Evolutionary conservation across 805 yeast genomes (phyloP).

Genomic region (Zygoascus biomembranicola): DNA sequence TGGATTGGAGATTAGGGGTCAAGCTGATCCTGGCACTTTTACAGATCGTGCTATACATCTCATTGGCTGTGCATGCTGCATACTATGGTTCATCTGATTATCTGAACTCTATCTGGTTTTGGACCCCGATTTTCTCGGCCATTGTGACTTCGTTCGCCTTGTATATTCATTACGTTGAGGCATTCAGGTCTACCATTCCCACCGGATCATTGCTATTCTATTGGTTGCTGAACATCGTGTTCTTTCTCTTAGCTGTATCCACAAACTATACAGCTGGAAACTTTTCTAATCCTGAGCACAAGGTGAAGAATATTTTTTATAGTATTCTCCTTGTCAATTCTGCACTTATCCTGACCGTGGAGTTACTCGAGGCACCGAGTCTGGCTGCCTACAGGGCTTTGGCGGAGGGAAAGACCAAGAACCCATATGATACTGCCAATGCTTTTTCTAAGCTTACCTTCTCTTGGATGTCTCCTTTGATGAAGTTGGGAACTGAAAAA

Average conservation of each 20-base stretch:
- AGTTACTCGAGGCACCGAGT: constrained; percentile 34
- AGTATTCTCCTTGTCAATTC: constrained; percentile 34
- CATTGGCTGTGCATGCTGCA: constrained; percentile 11
- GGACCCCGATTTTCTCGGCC: constrained; percentile 34
- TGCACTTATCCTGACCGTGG: constrained; percentile 37
- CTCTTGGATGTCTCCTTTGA: constrained; percentile 83
- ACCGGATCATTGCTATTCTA: constrained; percentile 61
- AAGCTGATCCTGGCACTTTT: constrained; percentile 14
- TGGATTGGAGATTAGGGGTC: constrained; percentile 19
- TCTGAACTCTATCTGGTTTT: constrained; percentile 20
- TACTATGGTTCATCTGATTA: constrained; percentile 15
- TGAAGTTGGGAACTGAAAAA: constrained; percentile 66
- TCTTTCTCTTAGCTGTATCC: constrained; percentile 31
- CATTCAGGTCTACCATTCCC: constrained; percentile 55
- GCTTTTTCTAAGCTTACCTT: constrained; percentile 72
- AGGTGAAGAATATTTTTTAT: constrained; percentile 23
- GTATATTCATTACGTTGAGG: constrained; percentile 62
- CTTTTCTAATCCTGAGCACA: constrained; percentile 6
- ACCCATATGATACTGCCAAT: constrained; percentile 53
- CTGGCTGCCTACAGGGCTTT: constrained; percentile 26
- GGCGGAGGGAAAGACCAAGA: constrained; percentile 24
- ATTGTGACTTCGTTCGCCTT: constrained; percentile 44
- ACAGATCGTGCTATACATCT: constrained; percentile 14
- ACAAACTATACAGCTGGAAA: constrained; percentile 11
- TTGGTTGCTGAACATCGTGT: constrained; percentile 56